These are phyloP conservation scores for Coniferiporia sulphurascens DNA, from an alignment of 1,284 basidiomycete genomes.

Conservation along the genomic window DNA sequence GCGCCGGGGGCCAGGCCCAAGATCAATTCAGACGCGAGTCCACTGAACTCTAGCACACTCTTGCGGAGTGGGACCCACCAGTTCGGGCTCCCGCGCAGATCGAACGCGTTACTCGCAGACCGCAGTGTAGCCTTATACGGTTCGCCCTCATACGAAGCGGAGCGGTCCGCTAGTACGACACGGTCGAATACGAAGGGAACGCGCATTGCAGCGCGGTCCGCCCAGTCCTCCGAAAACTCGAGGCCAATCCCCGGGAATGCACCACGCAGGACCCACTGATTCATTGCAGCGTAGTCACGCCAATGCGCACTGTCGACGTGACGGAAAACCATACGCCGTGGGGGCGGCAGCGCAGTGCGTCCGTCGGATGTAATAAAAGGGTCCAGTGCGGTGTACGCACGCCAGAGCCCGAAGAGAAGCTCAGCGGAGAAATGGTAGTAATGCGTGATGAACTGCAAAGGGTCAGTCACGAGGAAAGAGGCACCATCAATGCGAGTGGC, in stretches of 20 bases:
- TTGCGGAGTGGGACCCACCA: conserved; percentile 81
- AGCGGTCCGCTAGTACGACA: conserved; percentile 77
- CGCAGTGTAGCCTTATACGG: conserved; percentile 68
- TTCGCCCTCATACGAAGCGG: conserved; percentile 70
- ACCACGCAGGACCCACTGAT: conserved; percentile 70
- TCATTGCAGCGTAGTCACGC: conserved; percentile 84
- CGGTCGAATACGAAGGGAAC: conserved; percentile 77
- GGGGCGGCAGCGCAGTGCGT: conserved; percentile 63
- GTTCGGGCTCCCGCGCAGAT: conserved; percentile 63
- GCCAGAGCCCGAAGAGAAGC: conserved; percentile 84
- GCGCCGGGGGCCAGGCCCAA: conserved; percentile 56
- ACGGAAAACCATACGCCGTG: conserved; percentile 70
- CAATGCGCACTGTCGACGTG: conserved; percentile 70
- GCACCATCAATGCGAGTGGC: conserved; percentile 9
- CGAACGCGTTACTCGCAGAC: conserved; percentile 69
- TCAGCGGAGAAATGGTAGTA: conserved; percentile 88
- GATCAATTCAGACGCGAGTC: conserved; percentile 41
- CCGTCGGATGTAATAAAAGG: conserved; percentile 59
- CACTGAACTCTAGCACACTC: conserved; percentile 68
- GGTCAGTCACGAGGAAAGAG: conserved; percentile 77
- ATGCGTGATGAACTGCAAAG: conserved; percentile 76
- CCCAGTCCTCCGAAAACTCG: conserved; percentile 78
- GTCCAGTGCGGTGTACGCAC: conserved; percentile 80
- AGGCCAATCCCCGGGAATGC: conserved; percentile 72
- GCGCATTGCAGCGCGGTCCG: conserved; percentile 65